Percentiles rank a stretch among this genome's conserved stretches.
phyloP scores from a whole-genome alignment of 176 grass and related monocot species.

The Olyra latifolia region DNA sequence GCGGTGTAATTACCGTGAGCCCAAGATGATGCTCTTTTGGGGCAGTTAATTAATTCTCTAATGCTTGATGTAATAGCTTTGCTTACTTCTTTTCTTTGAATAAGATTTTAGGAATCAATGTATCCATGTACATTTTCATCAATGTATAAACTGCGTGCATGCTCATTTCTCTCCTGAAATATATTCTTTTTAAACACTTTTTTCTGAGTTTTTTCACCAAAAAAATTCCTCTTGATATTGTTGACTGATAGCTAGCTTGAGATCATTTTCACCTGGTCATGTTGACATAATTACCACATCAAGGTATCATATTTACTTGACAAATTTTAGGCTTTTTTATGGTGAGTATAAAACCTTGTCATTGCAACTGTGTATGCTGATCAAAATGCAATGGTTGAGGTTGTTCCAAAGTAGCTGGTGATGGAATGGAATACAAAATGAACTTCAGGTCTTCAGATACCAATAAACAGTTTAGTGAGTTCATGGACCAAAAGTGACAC shows the following conservation, averaged over 20 bases:
- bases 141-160: slow-evolving; percentile 31
- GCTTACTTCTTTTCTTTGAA: slow-evolving; percentile 15
- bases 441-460: background rate
- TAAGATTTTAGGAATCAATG: slow-evolving; percentile 33
- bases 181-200: background rate
- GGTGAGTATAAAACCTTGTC: background rate
- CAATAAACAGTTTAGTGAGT: background rate
- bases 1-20: slow-evolving; percentile 23
- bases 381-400: background rate
- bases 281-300: background rate
- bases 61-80: slow-evolving; percentile 35
- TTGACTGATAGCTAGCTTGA: background rate
- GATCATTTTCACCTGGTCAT: background rate
- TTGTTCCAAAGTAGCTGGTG: background rate
- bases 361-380: background rate
- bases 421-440: background rate
- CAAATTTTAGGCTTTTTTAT: background rate
- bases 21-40: slow-evolving; percentile 39
- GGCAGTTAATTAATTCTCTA: slow-evolving; percentile 32
- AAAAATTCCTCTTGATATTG: background rate
- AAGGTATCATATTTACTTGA: background rate
- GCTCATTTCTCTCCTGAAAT: background rate
- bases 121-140: slow-evolving; percentile 30
- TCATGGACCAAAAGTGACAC: background rate
- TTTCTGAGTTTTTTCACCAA: background rate